Evolutionary conservation across 441 rosid genomes (phyloP).

Genomic region (Lagerstroemia fauriei): DNA sequence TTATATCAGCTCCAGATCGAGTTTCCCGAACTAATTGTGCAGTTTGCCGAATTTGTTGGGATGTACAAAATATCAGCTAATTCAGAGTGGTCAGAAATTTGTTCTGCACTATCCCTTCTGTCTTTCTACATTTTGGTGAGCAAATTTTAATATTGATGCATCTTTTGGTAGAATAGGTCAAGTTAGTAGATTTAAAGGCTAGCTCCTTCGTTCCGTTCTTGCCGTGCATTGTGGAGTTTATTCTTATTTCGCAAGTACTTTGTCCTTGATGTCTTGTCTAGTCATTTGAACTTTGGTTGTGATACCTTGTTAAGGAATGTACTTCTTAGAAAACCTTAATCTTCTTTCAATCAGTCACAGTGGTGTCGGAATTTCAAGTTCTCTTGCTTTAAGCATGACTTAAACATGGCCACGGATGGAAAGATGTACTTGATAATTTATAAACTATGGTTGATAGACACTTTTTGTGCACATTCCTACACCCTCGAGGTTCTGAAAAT

Average conservation of each 20-base stretch:
- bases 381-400: not conserved
- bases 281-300: not conserved
- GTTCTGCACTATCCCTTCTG: constrained; percentile 47
- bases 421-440: not conserved
- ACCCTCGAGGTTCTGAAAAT: not conserved
- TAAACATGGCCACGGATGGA: not conserved
- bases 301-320: not conserved
- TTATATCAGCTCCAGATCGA: constrained; percentile 50
- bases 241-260: too few relatives aligned
- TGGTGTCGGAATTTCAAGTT: not conserved
- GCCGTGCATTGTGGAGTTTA: not conserved
- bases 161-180: not conserved
- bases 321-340: not conserved
- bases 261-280: not conserved
- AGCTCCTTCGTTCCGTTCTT: not conserved
- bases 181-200: not conserved
- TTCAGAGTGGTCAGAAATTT: constrained; percentile 47
- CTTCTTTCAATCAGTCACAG: not conserved
- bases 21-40: constrained; percentile 34
- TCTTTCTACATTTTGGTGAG: constrained; percentile 54
- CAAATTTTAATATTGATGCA: not conserved
- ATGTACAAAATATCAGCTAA: constrained; percentile 46
- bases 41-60: constrained; percentile 44
- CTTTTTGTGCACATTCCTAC: not conserved
- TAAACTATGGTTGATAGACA: not conserved